Evolutionary conservation across 345 rosid genomes (phyloP), one percentile per base, ranked within the genome.

Genomic region (Salix koriyanagi): DNA sequence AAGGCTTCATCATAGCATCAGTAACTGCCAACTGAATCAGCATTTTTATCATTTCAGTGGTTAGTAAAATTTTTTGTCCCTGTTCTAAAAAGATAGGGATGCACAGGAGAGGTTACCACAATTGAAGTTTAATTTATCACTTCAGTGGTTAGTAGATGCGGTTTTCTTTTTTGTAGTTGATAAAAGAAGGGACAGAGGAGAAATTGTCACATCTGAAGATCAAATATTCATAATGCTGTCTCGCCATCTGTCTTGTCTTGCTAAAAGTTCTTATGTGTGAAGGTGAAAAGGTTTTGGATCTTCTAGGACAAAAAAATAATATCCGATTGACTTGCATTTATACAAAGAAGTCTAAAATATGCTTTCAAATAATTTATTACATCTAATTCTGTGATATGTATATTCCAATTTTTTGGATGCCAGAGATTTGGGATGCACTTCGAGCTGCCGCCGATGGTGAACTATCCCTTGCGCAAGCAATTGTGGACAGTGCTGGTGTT

Each of bases 381-480:
- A 18, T 73, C 15, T 70, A 30, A 14, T 39, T 48, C 26, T 26
- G 52, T 56, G 44, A 67, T 10, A 46, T 4, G 25, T n/a, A 23
- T n/a, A 32, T 64, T 68, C 30, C 19, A n/a, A 37, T 42, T 70
- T 68, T 42, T 32, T 21, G 60, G 65, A 21, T 26, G 7, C 60
- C 84, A 94, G 92, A 92, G 88, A 88, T 92, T 70, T 94, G 97
- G 93, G 98, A 91, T 86, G 98, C 99, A 54, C 90, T 96, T 62
- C 83, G 90, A 76, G 92, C 93, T 64, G 94, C 99, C 21, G 89
- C 88, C 32, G 94, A 87, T 77, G 90, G 88, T 41, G 92, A 91
- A 42, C 37, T 90, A 65, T 65, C 76, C 18, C 86, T 90, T 67
- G 93, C 94, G 11, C 94, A 90, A 77, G 90, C 94, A 19, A 91